These are phyloP conservation scores for Lindgomyces ingoldianus DNA, from an alignment of 495 filamentous ascomycete species.

Conservation along the genomic window DNA sequence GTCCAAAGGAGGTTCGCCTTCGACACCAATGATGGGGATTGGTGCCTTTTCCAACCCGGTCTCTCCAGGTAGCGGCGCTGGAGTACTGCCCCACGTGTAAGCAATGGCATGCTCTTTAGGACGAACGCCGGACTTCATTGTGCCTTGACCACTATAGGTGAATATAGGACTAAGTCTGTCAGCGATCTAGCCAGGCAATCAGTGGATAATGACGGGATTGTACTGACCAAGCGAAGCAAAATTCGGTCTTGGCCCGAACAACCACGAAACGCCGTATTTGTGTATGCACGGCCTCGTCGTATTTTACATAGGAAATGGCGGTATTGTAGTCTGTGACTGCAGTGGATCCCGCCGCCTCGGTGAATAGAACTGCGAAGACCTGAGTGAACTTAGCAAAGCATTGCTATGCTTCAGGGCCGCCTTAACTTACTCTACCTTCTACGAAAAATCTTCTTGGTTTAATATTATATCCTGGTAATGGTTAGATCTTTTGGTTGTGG, in stretches of 20 bases:
- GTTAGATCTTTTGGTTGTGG: no score
- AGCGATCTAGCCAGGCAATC: not conserved
- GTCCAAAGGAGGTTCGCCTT: not conserved
- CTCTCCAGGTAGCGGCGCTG: not conserved
- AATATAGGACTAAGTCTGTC: not conserved
- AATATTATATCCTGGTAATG: not conserved
- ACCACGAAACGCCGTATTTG: constrained; percentile 1
- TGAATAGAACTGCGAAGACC: not conserved
- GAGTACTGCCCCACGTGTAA: not conserved
- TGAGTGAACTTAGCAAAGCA: not conserved
- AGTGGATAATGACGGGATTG: not conserved
- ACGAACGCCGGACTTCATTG: constrained; percentile 1
- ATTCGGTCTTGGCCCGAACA: not conserved
- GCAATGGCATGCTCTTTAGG: constrained; percentile 2
- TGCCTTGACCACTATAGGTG: not conserved
- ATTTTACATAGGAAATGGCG: not conserved
- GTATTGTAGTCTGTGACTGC: not conserved
- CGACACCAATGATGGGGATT: not conserved
- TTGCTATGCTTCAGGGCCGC: not conserved
- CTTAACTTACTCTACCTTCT: not conserved
- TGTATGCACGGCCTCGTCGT: not conserved
- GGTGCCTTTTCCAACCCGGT: not conserved
- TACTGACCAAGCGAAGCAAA: constrained; percentile 1
- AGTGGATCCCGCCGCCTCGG: not conserved
- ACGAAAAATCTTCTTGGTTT: not conserved